Evolutionary conservation across 495 filamentous ascomycete genomes (phyloP).

Genomic region (Penicillium turbatum): DNA sequence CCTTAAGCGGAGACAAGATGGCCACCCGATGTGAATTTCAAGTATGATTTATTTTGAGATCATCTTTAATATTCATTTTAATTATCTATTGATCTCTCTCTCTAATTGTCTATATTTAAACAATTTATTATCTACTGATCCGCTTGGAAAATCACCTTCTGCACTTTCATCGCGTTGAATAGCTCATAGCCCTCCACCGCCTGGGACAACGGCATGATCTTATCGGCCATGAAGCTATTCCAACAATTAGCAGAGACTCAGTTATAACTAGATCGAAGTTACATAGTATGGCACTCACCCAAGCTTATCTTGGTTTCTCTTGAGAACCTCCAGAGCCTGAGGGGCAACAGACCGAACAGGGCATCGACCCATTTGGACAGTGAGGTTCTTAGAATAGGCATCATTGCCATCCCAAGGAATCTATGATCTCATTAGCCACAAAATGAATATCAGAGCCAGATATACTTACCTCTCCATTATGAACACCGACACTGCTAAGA

Average conservation of each 20-base stretch:
- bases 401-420: constrained; percentile 82
- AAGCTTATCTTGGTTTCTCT: constrained; percentile 75
- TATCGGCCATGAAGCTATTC: constrained; percentile 83
- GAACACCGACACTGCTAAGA: constrained; percentile 87
- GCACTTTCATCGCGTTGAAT: constrained; percentile 88
- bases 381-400: constrained; percentile 86
- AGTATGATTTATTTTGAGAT: neutral
- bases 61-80: neutral
- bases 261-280: neutral
- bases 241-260: neutral
- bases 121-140: constrained; percentile 35
- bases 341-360: constrained; percentile 82
- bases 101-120: neutral
- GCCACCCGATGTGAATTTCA: neutral
- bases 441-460: neutral
- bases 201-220: constrained; percentile 81
- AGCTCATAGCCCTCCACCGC: constrained; percentile 87
- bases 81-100: neutral
- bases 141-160: constrained; percentile 69
- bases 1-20: constrained; percentile 21
- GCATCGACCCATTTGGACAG: constrained; percentile 90
- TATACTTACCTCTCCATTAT: constrained; percentile 70
- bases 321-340: constrained; percentile 71
- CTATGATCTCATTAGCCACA: constrained; percentile 31
- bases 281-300: constrained; percentile 54